Conservation (phyloP, 257 asterid species). For the Solanum raphanifolium region DNA sequence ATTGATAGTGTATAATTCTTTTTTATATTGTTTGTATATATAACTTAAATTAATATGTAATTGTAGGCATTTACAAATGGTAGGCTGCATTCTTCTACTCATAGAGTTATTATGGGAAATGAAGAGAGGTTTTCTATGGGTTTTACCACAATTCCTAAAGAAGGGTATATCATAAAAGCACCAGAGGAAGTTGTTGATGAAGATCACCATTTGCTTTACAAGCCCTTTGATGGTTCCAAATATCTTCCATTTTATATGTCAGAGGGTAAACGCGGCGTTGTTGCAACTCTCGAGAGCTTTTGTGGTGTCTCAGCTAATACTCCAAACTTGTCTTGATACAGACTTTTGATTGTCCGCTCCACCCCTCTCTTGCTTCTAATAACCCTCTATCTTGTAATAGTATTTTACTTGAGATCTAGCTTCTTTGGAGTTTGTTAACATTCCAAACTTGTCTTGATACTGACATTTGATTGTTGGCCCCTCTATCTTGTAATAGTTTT, state of each 20-base stretch:
- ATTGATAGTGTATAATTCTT: neutral
- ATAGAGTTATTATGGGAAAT: neutral
- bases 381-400: neutral
- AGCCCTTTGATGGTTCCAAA: neutral
- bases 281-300: neutral
- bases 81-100: neutral
- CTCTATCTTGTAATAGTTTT: neutral
- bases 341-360: neutral
- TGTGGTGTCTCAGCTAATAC: neutral
- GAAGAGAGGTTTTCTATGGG: neutral
- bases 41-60: neutral
- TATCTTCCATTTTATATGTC: neutral
- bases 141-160: neutral
- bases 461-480: neutral
- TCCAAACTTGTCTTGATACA: neutral
- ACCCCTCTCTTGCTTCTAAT: neutral
- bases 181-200: neutral
- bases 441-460: neutral
- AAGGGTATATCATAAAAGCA: neutral
- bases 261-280: neutral
- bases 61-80: neutral
- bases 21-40: neutral
- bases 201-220: neutral
- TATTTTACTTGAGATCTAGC: neutral
- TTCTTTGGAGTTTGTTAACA: neutral